Conservation (phyloP, 805 yeast genomes). For the Jamesozyma piceae region DNA sequence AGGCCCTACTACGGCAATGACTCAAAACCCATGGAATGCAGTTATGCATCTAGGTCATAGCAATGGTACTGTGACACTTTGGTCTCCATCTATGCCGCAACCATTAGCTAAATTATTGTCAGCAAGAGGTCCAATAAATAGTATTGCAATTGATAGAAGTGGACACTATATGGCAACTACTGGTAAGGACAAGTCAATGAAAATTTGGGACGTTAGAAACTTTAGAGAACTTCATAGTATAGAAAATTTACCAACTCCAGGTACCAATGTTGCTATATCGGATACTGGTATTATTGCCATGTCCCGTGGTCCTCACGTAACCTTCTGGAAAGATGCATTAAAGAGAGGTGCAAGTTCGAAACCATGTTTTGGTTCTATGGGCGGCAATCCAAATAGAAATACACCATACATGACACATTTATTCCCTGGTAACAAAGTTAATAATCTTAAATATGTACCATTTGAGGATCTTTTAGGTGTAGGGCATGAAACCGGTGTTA, state of each 20-base stretch:
- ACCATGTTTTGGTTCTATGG: conserved; percentile 40
- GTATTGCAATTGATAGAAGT: conserved; percentile 78
- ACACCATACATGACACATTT: conserved; percentile 90
- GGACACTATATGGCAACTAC: conserved; percentile 92
- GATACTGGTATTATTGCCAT: conserved; percentile 81
- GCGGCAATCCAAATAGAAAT: conserved; percentile 30
- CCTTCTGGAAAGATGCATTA: conserved; percentile 84
- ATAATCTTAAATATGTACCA: conserved; percentile 69
- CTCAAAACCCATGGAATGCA: conserved; percentile 93
- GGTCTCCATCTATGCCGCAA: conserved; percentile 85
- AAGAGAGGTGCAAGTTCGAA: conserved; percentile 35
- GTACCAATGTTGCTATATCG: conserved; percentile 66
- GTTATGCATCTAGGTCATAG: conserved; percentile 88
- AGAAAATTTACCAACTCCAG: conserved; percentile 72
- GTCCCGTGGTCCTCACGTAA: conserved; percentile 94
- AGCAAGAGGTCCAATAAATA: conserved; percentile 79
- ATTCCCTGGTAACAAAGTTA: conserved; percentile 66
- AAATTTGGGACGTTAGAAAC: conserved; percentile 89
- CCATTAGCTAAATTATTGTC: conserved; percentile 78
- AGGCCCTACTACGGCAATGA: conserved; percentile 84
- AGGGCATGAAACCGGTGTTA: conserved; percentile 70
- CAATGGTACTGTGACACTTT: conserved; percentile 83
- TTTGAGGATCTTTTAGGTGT: conserved; percentile 93
- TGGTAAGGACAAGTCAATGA: conserved; percentile 75
- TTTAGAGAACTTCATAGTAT: conserved; percentile 59